Percentiles rank a stretch among this genome's conserved stretches.
These are phyloP conservation scores for Aspergillus campestris DNA, from an alignment of 495 filamentous ascomycete genomes.

Conservation along the genomic window DNA sequence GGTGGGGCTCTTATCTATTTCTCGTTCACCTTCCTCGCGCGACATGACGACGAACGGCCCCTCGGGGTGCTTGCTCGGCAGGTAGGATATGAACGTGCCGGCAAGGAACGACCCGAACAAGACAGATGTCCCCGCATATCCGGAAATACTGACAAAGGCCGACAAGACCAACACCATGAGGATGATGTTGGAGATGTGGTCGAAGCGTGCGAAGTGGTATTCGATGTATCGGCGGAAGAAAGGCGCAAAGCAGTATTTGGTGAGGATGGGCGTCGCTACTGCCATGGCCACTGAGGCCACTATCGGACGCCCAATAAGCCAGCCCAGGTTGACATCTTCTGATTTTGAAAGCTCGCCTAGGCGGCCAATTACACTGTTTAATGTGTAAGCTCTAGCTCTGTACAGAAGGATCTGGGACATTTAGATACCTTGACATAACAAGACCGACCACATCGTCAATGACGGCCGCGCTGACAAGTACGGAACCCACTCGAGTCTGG, in stretches of 20 bases:
- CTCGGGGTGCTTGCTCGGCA: conserved; percentile 25
- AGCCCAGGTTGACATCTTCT: conserved; percentile 24
- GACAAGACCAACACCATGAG: conserved; percentile 36
- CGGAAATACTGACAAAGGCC: conserved; percentile 42
- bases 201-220: conserved; percentile 22
- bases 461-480: conserved; percentile 55
- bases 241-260: conserved; percentile 40
- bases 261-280: conserved; percentile 36
- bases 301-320: conserved; percentile 45
- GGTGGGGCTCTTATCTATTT: conserved; percentile 27
- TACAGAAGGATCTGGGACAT: background rate
- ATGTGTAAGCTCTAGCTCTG: background rate
- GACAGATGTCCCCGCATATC: conserved; percentile 54
- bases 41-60: conserved; percentile 26
- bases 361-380: conserved; percentile 37
- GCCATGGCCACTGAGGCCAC: conserved; percentile 49
- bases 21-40: conserved; percentile 32
- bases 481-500: conserved; percentile 24
- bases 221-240: conserved; percentile 27
- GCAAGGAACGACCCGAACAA: conserved; percentile 62
- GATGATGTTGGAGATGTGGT: conserved; percentile 26
- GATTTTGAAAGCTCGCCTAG: conserved; percentile 25
- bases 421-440: conserved; percentile 52
- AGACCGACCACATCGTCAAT: conserved; percentile 77
- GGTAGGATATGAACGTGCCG: conserved; percentile 47